Evolutionary conservation across 108 stramenopile genomes (phyloP), one percentile per base, ranked within the genome.

Genomic region (Thalassiosira profunda): DNA sequence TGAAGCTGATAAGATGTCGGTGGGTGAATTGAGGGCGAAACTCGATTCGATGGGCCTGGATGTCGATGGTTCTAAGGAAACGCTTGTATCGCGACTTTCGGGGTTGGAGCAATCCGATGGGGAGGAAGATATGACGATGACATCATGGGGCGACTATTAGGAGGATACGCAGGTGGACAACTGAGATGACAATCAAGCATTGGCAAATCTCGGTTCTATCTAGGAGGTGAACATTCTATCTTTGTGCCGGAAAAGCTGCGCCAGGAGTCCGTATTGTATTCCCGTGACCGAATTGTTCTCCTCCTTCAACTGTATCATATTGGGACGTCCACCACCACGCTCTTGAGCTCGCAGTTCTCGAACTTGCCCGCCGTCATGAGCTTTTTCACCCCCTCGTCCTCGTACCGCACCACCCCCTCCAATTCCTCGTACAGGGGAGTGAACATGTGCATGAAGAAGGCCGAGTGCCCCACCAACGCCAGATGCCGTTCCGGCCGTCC

Each of bases 381-480:
- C 20, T 75, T 41, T 46, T 54, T n/a, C 15, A 80, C 79, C 4
- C 46, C 40, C 14, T 42, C 42, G 45, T 80, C 73, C 31, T 75
- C 68, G 41, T 80, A 80, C 0, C 26, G 25, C 17, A 75, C 79
- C 10, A 80, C 56, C 7, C 73, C 74, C 18, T 67, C 37, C 35
- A 80, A 51, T 45, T 80, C 79, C 31, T 55, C 56, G 52, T 66
- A 72, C 35, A 72, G 65, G 5, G 79, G 79, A 7, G 73, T 70
- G 46, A 80, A 80, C 67, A 63, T 70, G 67, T 80, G 73, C 73
- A 70, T 70, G 45, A 80, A 80, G 40, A 80, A 75, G 47, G 73
- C 79, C 9, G 73, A 75, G 51, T 80, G 79, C 33, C 72, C 67
- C 12, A 74, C 73, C 48, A 80, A 40, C 20, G 79, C 79, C 51